Base-by-base conservation (phyloP, 768 basidiomycete species). In the Amanita jacksonii region DNA sequence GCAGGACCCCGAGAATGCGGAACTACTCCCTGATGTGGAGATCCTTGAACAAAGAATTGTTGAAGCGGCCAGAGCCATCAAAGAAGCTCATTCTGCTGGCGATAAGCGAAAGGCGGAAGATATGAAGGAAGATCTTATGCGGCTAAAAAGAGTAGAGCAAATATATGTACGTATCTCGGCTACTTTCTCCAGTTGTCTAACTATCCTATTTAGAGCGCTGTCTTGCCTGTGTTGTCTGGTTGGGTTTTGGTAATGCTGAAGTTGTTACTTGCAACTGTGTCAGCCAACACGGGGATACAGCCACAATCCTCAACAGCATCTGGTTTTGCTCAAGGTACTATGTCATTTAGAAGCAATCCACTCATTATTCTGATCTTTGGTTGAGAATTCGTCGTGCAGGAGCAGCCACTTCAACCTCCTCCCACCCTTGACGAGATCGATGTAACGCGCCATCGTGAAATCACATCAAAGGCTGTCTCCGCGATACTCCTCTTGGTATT, bases 401-500 rank as follows among this genome's bases (percentile, higher is more conserved):
- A 84, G 40, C 80, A 77, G 46, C 72, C 73, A 3, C 70, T 76
- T 8, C 64, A 69, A 1, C 76, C 77, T 1, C 83, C 86, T 2
- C 84, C 79, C 3, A 85, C 83, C 0, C 64, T 91, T 9, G 92
- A 97, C 48, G 94, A 99, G 53, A 79, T 88, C 38, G 96, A 99
- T 57, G 84, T 93, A 23, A 83, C 80, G 19, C 79, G 96, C 8
- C 94, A 98, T 63, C 86, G 94, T 30, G 96, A 99, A 62, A 93
- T 99, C 52, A 96, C 89, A 0, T 90, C 89, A 8, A 99, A 99
- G 60, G 92, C 92, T 0, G 89, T 96, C 3, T 97, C 96, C 10
- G 94, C 92, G 1, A 96, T 98, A 46, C 62, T 99, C 20, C 63
- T 98, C 4, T 67, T 97, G 28, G 76, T 86, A 2, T 61, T 99